Evolutionary conservation across 345 rosid species (phyloP).

Genomic region (Capsella bursapastoris): DNA sequence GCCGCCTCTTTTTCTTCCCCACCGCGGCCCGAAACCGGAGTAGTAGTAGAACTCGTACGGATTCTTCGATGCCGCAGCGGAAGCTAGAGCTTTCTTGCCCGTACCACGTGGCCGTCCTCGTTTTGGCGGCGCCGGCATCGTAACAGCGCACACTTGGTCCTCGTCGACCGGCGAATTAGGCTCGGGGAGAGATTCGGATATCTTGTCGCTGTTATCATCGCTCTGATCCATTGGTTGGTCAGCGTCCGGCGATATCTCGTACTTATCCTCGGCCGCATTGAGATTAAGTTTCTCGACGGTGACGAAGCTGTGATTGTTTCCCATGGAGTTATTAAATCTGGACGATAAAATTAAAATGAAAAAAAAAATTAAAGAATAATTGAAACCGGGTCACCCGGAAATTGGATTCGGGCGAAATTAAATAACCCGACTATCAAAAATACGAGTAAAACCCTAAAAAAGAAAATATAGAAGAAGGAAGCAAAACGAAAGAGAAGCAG

Average conservation of each 20-base stretch:
- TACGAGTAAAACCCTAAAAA: constrained; percentile 49
- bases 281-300: constrained; percentile 51
- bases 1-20: constrained; percentile 75
- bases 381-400: constrained; percentile 38
- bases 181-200: constrained; percentile 36
- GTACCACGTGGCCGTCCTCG: constrained; percentile 55
- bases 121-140: constrained; percentile 22
- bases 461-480: constrained; percentile 49
- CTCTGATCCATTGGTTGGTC: constrained; percentile 32
- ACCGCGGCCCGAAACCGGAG: constrained; percentile 90
- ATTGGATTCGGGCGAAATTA: constrained; percentile 32
- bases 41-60: constrained; percentile 87
- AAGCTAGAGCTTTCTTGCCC: constrained; percentile 41
- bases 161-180: constrained; percentile 46
- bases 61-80: constrained; percentile 45
- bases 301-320: constrained; percentile 49
- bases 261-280: constrained; percentile 47
- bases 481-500: constrained; percentile 19
- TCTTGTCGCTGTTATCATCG: constrained; percentile 38
- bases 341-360: background rate
- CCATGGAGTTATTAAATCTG: constrained; percentile 13
- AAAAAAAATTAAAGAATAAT: constrained; percentile 16
- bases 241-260: constrained; percentile 39
- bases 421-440: constrained; percentile 48
- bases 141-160: background rate